Base-by-base conservation (phyloP, 1,284 basidiomycete genomes). In the Pseudozyma pruni region DNA sequence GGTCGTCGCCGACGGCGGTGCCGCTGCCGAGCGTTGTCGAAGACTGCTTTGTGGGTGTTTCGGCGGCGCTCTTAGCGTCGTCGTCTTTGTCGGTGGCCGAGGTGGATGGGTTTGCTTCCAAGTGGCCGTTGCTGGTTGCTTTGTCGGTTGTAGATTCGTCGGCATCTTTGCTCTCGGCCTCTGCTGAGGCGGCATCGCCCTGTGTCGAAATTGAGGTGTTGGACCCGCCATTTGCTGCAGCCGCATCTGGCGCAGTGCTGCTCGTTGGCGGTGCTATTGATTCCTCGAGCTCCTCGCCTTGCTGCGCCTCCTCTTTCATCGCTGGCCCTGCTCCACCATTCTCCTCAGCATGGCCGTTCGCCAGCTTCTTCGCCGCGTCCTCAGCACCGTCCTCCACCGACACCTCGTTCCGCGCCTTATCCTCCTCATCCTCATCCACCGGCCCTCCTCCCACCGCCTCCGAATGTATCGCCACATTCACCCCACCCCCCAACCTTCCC, bases 401-500 rank as follows among this genome's bases (percentile, higher is more conserved):
- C 2, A 39, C 43, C 33, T 63, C 60, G 17, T 63, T 63, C 34
- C 53, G 38, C 23, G 40, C 53, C 49, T 43, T 51, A 13, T 63
- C 60, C 35, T 63, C 53, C 17, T 49, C 48, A 27, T 62, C 53
- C 42, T 55, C 53, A 29, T 46, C 14, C 31, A 35, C 49, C 25
- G n/a, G n/a, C n/a, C 52, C 41, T 14, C 38, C 37, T 3, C n/a
- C 42, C 2, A 29, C 27, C 4, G 58, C 62, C 8, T 51, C 43
- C 2, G 53, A 33, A 41, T 64, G 68, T 41, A 71, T 66, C 20
- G 68, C 59, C 0, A 71, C 49, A 29, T 40, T 43, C 8, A 40
- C 17, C n/a, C 23, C 31, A 22, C n/a, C 79, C 76, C 40, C 82
- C 19, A n/a, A 33, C 16, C 35, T 37, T 4, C 19, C 9, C 20